A percentile compares a stretch with the other conserved stretches of the same genome.
Conservation (phyloP, 2,329 filamentous ascomycete genomes). For the Fusarium tanahbumbuense region DNA sequence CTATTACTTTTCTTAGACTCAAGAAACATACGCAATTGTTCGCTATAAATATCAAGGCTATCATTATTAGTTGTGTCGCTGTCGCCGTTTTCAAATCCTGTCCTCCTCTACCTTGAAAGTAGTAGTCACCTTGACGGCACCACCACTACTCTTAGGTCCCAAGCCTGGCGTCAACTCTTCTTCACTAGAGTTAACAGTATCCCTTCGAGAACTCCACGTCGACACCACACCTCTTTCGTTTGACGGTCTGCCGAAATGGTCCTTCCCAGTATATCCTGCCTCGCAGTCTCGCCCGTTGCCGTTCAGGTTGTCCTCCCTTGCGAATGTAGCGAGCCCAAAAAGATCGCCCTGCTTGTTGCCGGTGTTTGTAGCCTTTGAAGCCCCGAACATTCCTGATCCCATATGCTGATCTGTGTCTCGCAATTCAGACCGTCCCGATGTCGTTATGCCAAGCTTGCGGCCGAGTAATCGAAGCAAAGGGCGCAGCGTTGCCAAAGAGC, state of each 20-base stretch:
- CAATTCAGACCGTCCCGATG: conserved; percentile 36
- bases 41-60: conserved; percentile 26
- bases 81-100: conserved; percentile 28
- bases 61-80: conserved; percentile 17
- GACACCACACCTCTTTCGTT: conserved; percentile 28
- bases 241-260: conserved; percentile 28
- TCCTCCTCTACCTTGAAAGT: conserved; percentile 32
- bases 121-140: conserved; percentile 35
- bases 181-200: conserved; percentile 33
- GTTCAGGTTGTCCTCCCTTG: conserved; percentile 40
- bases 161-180: conserved; percentile 34
- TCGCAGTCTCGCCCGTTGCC: conserved; percentile 36
- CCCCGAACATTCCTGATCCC: conserved; percentile 12
- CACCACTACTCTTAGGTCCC: conserved; percentile 4
- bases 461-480: conserved; percentile 55
- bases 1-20: not conserved
- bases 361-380: conserved; percentile 23
- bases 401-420: conserved; percentile 30
- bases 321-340: conserved; percentile 48
- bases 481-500: conserved; percentile 60
- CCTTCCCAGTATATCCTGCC: conserved; percentile 32
- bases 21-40: conserved; percentile 1
- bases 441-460: conserved; percentile 48
- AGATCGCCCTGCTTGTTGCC: conserved; percentile 35
- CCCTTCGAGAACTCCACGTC: conserved; percentile 26